Percentiles rank a stretch among this genome's conserved stretches.
Evolutionary conservation across 2,329 filamentous ascomycete species (phyloP).

Genomic region (Fusarium euwallaceae): DNA sequence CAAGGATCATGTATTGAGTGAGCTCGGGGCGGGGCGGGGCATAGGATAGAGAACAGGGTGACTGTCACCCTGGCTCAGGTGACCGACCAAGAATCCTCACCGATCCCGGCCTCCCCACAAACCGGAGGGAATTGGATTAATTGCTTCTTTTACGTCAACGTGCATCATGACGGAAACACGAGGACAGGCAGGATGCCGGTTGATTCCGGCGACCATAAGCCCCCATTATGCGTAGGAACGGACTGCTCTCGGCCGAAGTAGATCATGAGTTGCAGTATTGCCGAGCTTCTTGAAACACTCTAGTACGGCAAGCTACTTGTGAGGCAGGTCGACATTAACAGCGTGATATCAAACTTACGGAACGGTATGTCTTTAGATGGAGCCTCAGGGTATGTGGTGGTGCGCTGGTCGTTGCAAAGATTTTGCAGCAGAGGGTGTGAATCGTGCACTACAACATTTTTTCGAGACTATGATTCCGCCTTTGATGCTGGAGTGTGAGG

Average conservation of each 20-base stretch:
- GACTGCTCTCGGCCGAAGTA: not conserved
- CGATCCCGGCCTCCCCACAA: not conserved
- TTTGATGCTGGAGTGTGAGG: slow-evolving; percentile 11
- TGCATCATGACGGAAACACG: not conserved
- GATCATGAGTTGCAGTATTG: not conserved
- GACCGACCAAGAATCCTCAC: not conserved
- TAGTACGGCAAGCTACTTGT: too few relatives aligned
- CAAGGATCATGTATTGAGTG: slow-evolving; percentile 1
- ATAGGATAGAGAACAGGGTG: not conserved
- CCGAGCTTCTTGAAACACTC: too few relatives aligned
- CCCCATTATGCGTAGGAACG: not conserved
- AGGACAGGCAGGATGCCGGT: not conserved
- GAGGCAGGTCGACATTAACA: too few relatives aligned
- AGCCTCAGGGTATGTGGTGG: slow-evolving; percentile 21
- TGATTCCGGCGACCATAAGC: not conserved
- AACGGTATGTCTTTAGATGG: not conserved
- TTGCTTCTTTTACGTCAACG: not conserved
- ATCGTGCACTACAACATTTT: slow-evolving; percentile 11
- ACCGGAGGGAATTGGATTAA: not conserved
- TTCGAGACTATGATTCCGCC: slow-evolving; percentile 14
- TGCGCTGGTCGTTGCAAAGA: slow-evolving; percentile 17
- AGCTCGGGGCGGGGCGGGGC: not conserved
- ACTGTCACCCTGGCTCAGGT: slow-evolving; percentile 3
- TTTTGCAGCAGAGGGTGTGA: slow-evolving; percentile 5
- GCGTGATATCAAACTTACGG: too few relatives aligned